Percentiles rank a stretch among this genome's conserved stretches.
Conservation (phyloP, 2,329 filamentous ascomycete genomes). For the Ceratocystis eucalypticola region DNA sequence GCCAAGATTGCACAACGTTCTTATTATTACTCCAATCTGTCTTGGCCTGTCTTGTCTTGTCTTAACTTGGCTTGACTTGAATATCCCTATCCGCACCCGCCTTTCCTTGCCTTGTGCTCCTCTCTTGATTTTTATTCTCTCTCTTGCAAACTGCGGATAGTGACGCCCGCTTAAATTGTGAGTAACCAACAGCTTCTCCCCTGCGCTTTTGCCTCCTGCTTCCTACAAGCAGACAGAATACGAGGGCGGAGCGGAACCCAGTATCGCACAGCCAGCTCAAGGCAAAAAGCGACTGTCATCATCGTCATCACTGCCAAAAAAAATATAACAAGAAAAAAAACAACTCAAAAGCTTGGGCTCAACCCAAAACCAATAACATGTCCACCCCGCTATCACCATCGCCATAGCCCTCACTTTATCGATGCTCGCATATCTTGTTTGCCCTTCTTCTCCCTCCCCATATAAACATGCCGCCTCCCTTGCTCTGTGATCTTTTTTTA, state of each 20-base stretch:
- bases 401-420: not conserved
- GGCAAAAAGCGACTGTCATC: not conserved
- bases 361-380: not conserved
- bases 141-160: not conserved
- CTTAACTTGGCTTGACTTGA: not conserved
- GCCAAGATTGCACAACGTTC: not conserved
- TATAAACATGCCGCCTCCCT: not conserved
- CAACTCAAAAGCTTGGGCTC: too few species aligned
- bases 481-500: slow-evolving; percentile 14
- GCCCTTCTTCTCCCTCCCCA: not conserved
- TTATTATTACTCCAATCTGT: not conserved
- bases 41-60: not conserved
- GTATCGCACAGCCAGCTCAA: not conserved
- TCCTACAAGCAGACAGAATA: not conserved
- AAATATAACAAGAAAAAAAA: too few species aligned
- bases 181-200: not conserved
- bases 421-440: not conserved
- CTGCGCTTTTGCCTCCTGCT: not conserved
- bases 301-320: too few species aligned
- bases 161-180: not conserved
- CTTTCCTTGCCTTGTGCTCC: not conserved
- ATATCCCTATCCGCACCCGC: not conserved
- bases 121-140: not conserved
- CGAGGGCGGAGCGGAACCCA: not conserved
- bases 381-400: too few species aligned